These are phyloP conservation scores for Rhododendron ovatum DNA, from an alignment of 148 eudicot species.

Conservation along the genomic window DNA sequence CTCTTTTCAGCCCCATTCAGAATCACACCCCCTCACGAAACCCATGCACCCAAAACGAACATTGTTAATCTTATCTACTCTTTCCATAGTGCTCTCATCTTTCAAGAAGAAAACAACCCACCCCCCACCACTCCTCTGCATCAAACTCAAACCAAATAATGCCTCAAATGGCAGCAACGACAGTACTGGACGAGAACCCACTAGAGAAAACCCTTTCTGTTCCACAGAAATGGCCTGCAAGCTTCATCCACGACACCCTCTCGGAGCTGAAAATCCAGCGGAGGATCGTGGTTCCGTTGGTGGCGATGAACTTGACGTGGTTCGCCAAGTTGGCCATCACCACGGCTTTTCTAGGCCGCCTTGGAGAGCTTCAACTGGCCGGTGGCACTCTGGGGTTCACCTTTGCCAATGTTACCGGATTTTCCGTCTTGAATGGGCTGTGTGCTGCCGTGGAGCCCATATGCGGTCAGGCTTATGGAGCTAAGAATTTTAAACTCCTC, in stretches of 20 bases:
- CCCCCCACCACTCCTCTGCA: background rate
- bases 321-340: conserved; percentile 73
- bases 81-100: background rate
- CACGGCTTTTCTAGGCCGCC: conserved; percentile 63
- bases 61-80: conserved; percentile 15
- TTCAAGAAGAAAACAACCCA: background rate
- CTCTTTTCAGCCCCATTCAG: background rate
- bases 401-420: conserved; percentile 87
- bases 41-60: conserved; percentile 23
- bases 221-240: conserved; percentile 16
- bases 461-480: conserved; percentile 90
- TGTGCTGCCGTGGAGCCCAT: conserved; percentile 85
- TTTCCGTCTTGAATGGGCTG: conserved; percentile 63
- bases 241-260: conserved; percentile 8
- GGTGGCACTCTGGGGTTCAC: conserved; percentile 78
- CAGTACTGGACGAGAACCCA: background rate
- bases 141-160: conserved; percentile 3
- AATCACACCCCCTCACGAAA: conserved; percentile 22
- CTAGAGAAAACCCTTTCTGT: background rate
- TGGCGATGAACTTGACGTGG: conserved; percentile 76
- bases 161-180: conserved; percentile 9
- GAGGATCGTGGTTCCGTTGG: conserved; percentile 49
- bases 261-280: conserved; percentile 60
- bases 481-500: conserved; percentile 67
- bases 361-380: conserved; percentile 73